Conservation (phyloP, 2,329 filamentous ascomycete species). For the Tolypocladium paradoxum region DNA sequence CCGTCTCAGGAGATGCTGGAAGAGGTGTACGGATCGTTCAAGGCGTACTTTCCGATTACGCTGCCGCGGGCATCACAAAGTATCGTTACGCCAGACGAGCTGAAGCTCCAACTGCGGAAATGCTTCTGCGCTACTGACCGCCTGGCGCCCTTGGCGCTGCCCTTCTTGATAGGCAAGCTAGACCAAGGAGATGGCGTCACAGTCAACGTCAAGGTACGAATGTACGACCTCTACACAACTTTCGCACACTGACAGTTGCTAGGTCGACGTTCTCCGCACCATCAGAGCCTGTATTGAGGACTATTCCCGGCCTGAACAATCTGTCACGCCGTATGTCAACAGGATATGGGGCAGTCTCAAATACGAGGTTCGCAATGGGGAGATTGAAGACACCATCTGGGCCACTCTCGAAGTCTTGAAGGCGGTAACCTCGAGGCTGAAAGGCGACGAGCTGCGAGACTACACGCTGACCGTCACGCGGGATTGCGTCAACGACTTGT, state of each 20-base stretch:
- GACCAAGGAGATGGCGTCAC: slow-evolving; percentile 49
- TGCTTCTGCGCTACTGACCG: slow-evolving; percentile 43
- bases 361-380: slow-evolving; percentile 51
- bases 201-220: slow-evolving; percentile 42
- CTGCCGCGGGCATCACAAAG: slow-evolving; percentile 38
- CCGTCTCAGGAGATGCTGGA: slow-evolving; percentile 34
- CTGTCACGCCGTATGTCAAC: slow-evolving; percentile 35
- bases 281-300: slow-evolving; percentile 40
- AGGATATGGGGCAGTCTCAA: slow-evolving; percentile 51
- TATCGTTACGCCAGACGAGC: slow-evolving; percentile 43
- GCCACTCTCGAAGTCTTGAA: slow-evolving; percentile 44
- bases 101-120: slow-evolving; percentile 40
- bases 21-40: slow-evolving; percentile 43
- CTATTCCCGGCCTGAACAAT: slow-evolving; percentile 35
- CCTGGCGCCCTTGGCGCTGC: slow-evolving; percentile 34
- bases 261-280: slow-evolving; percentile 46
- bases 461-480: slow-evolving; percentile 38
- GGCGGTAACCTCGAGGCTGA: slow-evolving; percentile 34
- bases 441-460: slow-evolving; percentile 30
- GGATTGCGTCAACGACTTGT: slow-evolving; percentile 43
- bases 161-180: slow-evolving; percentile 45
- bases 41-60: slow-evolving; percentile 51
- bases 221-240: not conserved
- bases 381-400: slow-evolving; percentile 46
- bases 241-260: slow-evolving; percentile 4